These are phyloP conservation scores for Nannochloris sp. DNA, from an alignment of 139 green algal genomes.

Conservation along the genomic window DNA sequence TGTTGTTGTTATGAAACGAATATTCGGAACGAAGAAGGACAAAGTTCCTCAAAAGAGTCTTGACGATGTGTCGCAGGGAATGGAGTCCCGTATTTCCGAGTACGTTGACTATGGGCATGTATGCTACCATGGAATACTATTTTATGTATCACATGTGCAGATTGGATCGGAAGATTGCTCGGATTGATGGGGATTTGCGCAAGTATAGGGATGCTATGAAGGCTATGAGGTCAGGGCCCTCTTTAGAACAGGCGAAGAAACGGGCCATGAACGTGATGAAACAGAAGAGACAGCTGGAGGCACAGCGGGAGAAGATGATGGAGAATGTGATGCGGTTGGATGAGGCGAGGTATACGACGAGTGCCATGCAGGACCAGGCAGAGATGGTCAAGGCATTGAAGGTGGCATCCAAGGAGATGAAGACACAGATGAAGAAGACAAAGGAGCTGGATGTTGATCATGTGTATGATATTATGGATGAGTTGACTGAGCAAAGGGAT, in stretches of 20 bases:
- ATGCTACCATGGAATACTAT: not conserved
- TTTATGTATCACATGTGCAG: slow-evolving; percentile 24
- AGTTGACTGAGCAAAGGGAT: slow-evolving; percentile 89
- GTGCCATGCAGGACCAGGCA: slow-evolving; percentile 26
- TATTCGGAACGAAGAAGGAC: slow-evolving; percentile 85
- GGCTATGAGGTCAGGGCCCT: slow-evolving; percentile 67
- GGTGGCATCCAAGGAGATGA: slow-evolving; percentile 77
- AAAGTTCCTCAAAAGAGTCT: slow-evolving; percentile 57
- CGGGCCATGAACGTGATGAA: slow-evolving; percentile 84
- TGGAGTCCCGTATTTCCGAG: slow-evolving; percentile 42
- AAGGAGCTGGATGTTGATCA: slow-evolving; percentile 91
- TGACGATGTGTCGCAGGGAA: slow-evolving; percentile 55
- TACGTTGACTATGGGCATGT: slow-evolving; percentile 23
- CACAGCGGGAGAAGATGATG: slow-evolving; percentile 89
- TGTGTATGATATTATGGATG: slow-evolving; percentile 92
- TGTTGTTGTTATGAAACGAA: slow-evolving; percentile 59
- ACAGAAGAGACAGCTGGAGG: slow-evolving; percentile 92
- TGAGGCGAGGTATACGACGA: slow-evolving; percentile 54
- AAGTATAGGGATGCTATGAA: slow-evolving; percentile 82
- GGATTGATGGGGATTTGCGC: slow-evolving; percentile 86
- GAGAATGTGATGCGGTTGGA: slow-evolving; percentile 95
- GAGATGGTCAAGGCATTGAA: slow-evolving; percentile 59
- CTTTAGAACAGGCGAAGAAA: slow-evolving; percentile 83
- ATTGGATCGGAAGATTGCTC: slow-evolving; percentile 87
- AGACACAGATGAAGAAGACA: slow-evolving; percentile 66